These are phyloP conservation scores for Carallia brachiata DNA, from an alignment of 345 rosid species.

Conservation along the genomic window DNA sequence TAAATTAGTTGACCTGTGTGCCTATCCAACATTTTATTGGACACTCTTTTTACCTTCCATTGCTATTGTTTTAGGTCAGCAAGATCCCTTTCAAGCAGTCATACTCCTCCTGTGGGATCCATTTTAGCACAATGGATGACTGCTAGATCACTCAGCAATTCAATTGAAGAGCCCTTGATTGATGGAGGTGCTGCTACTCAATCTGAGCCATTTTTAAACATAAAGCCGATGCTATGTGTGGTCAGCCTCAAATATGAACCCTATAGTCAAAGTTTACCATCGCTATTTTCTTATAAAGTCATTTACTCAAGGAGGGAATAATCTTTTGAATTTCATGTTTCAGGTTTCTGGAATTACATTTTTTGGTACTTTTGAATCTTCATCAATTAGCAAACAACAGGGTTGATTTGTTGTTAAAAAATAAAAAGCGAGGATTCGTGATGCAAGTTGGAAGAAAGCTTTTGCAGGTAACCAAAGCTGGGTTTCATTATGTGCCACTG, in stretches of 20 bases:
- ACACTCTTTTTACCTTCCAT: neutral
- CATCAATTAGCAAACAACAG: constrained; percentile 25
- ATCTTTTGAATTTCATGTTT: constrained; percentile 8
- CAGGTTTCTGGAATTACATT: constrained; percentile 57
- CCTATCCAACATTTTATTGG: neutral
- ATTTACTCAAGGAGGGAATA: neutral
- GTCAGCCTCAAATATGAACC: constrained; percentile 30
- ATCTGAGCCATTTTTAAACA: constrained; percentile 42
- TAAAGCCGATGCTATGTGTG: constrained; percentile 63
- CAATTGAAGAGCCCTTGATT: constrained; percentile 70
- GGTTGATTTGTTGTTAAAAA: constrained; percentile 22
- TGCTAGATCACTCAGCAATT: constrained; percentile 34
- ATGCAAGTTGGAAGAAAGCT: constrained; percentile 56
- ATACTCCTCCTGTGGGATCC: constrained; percentile 64
- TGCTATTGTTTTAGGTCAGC: constrained; percentile 51
- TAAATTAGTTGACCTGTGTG: no score
- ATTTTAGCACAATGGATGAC: constrained; percentile 50
- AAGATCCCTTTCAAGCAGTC: constrained; percentile 74
- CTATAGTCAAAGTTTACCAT: neutral
- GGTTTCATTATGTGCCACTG: neutral
- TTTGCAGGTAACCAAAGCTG: constrained; percentile 52
- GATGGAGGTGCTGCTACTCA: constrained; percentile 30
- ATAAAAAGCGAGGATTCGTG: constrained; percentile 42
- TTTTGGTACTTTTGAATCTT: constrained; percentile 51
- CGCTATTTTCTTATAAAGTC: neutral